A percentile compares a stretch with the other conserved stretches of the same genome.
Evolutionary conservation across 305 asterid species (phyloP).

Genomic region (Lippia alba): DNA sequence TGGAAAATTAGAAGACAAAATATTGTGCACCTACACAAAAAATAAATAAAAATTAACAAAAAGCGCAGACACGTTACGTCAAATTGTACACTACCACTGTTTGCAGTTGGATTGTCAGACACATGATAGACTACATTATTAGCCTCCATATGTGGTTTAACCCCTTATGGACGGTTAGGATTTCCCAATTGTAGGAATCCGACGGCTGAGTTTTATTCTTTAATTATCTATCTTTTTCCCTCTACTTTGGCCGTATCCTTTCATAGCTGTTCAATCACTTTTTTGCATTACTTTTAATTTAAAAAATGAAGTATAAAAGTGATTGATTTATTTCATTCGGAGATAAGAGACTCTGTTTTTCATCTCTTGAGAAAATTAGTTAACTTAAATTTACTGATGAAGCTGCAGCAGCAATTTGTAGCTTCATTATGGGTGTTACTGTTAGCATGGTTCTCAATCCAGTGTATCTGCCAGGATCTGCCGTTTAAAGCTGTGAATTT

Average conservation of each 20-base stretch:
- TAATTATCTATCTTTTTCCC: slow-evolving; percentile 38
- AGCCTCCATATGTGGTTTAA: neutral
- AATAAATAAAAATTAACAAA: too few species aligned
- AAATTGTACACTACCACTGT: too few species aligned
- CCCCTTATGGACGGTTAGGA: slow-evolving; percentile 27
- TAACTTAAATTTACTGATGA: slow-evolving; percentile 1
- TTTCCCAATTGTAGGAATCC: slow-evolving; percentile 22
- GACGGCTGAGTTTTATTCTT: slow-evolving; percentile 36
- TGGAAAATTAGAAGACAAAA: too few species aligned
- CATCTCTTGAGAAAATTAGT: neutral
- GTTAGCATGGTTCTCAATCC: slow-evolving; percentile 30
- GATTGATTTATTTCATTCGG: neutral
- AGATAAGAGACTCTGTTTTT: neutral
- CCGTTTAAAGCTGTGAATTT: slow-evolving; percentile 52
- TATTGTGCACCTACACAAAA: too few species aligned
- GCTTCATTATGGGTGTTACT: slow-evolving; percentile 18
- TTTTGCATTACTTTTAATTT: neutral
- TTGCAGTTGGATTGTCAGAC: too few species aligned
- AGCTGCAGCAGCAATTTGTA: slow-evolving; percentile 18
- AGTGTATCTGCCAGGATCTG: slow-evolving; percentile 29
- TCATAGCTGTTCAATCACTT: neutral
- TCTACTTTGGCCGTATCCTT: slow-evolving; percentile 30
- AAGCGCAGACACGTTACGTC: too few species aligned
- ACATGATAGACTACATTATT: slow-evolving; percentile 7
- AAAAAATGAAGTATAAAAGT: neutral